Base-by-base conservation (phyloP, 805 yeast species). In the Babjeviella inositovora region DNA sequence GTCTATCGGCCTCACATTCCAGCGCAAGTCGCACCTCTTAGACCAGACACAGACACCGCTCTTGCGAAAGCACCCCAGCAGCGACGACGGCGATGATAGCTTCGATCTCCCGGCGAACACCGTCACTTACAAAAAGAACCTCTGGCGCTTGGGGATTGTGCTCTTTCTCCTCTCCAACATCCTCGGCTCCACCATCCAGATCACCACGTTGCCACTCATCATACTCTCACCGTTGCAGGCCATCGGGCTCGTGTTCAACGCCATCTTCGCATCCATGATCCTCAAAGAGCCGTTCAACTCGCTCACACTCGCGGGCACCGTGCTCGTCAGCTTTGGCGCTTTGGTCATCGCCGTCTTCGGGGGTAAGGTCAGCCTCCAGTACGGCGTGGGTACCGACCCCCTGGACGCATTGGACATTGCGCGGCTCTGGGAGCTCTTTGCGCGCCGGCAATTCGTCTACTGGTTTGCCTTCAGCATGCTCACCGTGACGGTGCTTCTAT, bases 231-330 rank as follows among this genome's bases (percentile, higher is more conserved):
- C 94, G 0, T 48, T 82, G 25, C 94, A 82, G 41, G 81, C 92
- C 13, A 68, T 74, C 13, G 93, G 94, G 0, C 56, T 84, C n/a
- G 84, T 82, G 3, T 82, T 84, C 56, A 84, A 84, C 45, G 68
- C 90, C 1, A 44, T 79, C 2, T 65, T 81, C 37, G 79, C 90
- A 20, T 43, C 75, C 11, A 27, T 79, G 7, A 45, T 82, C 8
- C 61, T 82, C 8, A 55, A 70, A 15, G 95, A 82, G 38, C 53
- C 56, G 1, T 77, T 80, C 41, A 71, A 85, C 2, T 30, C 33
- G 13, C 50, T 47, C 24, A 60, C 84, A 2, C 47, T 64, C 1
- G 27, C 49, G 7, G 93, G 93, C 4, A 82, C 94, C 0, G 33
- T 61, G 1, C 45, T 76, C 11, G 77, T 80, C 5, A 61, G 74